Conservation (phyloP, 768 basidiomycete genomes). For the Galerina sulciceps region DNA sequence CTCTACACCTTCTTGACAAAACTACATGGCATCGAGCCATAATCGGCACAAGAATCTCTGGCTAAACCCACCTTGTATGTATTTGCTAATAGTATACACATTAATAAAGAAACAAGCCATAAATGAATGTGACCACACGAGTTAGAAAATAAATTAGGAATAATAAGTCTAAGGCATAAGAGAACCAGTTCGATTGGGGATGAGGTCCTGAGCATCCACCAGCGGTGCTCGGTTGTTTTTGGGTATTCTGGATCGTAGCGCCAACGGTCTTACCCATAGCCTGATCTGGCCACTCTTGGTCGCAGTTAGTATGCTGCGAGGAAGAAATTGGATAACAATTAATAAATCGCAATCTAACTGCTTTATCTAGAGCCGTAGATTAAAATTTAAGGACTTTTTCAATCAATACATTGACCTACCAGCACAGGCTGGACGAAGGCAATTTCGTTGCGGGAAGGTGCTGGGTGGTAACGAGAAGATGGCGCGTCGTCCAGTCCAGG, state of each 20-base stretch:
- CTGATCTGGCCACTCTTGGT: slow-evolving; percentile 79
- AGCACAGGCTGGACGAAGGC: slow-evolving; percentile 90
- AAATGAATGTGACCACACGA: neutral
- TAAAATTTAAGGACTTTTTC: neutral
- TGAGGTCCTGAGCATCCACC: slow-evolving; percentile 30
- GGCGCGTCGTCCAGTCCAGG: slow-evolving; percentile 42
- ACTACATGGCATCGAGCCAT: too few species aligned
- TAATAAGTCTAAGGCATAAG: neutral
- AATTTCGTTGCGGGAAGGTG: slow-evolving; percentile 89
- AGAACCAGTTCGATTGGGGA: slow-evolving; percentile 21
- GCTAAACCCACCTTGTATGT: too few species aligned
- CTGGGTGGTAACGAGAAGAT: slow-evolving; percentile 74
- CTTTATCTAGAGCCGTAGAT: slow-evolving; percentile 60
- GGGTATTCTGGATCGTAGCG: slow-evolving; percentile 39
- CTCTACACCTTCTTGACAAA: too few species aligned
- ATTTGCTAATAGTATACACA: neutral
- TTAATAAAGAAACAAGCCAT: neutral
- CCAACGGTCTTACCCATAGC: slow-evolving; percentile 83
- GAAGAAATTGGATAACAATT: slow-evolving; percentile 75
- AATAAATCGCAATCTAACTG: slow-evolving; percentile 82
- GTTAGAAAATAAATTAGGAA: neutral
- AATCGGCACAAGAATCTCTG: too few species aligned
- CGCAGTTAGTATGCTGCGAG: slow-evolving; percentile 77
- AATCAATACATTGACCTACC: slow-evolving; percentile 46
- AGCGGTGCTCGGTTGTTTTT: slow-evolving; percentile 27